Evolutionary conservation across 163 green algal species (phyloP).

Genomic region (Chlamydomonas reinhardtii): DNA sequence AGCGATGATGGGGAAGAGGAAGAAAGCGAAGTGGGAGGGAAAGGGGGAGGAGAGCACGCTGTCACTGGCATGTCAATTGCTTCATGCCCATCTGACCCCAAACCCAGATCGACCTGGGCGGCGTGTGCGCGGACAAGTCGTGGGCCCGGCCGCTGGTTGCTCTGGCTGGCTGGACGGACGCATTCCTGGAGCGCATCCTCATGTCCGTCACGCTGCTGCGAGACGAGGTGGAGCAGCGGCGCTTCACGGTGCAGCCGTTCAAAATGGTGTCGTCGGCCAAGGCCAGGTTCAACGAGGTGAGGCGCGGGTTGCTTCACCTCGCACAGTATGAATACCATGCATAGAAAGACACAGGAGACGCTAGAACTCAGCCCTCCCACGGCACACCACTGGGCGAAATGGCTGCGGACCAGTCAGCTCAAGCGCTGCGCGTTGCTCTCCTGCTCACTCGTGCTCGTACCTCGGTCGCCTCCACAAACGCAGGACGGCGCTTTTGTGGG

Average conservation of each 20-base stretch:
- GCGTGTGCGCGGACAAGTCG: constrained; percentile 43
- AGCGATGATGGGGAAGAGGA: neutral
- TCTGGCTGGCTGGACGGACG: constrained; percentile 63
- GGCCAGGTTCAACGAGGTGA: constrained; percentile 24
- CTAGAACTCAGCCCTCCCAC: no score
- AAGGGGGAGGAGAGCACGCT: no score
- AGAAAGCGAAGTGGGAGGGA: no score
- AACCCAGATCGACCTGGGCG: constrained; percentile 63
- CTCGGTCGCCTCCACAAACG: no score
- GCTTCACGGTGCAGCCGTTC: constrained; percentile 67
- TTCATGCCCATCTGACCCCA: no score
- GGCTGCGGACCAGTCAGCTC: no score
- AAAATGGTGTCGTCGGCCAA: constrained; percentile 27
- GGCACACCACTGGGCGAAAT: no score
- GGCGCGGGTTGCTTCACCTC: neutral
- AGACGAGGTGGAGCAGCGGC: constrained; percentile 69
- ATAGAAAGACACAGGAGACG: no score
- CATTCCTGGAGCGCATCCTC: constrained; percentile 74
- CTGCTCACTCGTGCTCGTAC: no score
- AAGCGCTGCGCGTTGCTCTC: no score
- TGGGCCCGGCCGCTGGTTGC: constrained; percentile 30
- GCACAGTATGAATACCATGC: no score
- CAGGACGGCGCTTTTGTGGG: neutral
- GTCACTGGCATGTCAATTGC: no score
- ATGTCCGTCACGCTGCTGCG: constrained; percentile 61